Evolutionary conservation across 176 grass and related monocot genomes (phyloP).

Genomic region (Zea mays): Zm-B73-REFERENCE-NAM-5.0 NC_050096.1:180159001-180159500

Average conservation of each 20-base stretch:
- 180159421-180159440: background rate
- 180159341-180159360: no score
- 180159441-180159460: background rate
- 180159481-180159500: background rate
- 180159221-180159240: background rate
- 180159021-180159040: constrained; percentile 13
- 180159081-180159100: constrained; percentile 2
- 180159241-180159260: background rate
- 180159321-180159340: background rate
- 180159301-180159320: background rate
- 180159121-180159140: no score
- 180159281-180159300: background rate
- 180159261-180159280: background rate
- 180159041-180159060: constrained; percentile 35
- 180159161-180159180: no score
- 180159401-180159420: constrained; percentile 3
- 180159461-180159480: background rate
- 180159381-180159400: background rate
- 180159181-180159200: no score
- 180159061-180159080: background rate
- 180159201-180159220: background rate
- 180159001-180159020: constrained; percentile 8
- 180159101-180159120: background rate
- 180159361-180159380: background rate
- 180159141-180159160: no score